These are phyloP conservation scores for Lactuca sativa DNA, from an alignment of 129 eudicot genomes.

Conservation along the genomic window DNA sequence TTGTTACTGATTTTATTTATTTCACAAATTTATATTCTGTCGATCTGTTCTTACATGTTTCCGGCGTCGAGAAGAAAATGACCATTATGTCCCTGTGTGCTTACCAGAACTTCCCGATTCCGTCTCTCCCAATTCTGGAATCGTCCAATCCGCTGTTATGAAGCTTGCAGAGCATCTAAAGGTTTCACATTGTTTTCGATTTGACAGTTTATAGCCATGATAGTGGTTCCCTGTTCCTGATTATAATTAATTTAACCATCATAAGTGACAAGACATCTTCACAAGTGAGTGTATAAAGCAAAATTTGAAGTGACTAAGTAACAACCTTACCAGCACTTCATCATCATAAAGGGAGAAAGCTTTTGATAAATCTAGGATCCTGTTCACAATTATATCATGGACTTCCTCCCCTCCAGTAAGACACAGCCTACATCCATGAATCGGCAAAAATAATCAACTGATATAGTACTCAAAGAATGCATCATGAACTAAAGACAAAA, in stretches of 20 bases:
- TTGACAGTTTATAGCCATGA: constrained; percentile 32
- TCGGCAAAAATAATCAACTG: constrained; percentile 32
- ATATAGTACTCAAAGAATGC: constrained; percentile 9
- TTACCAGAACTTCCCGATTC: constrained; percentile 67
- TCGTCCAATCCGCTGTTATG: constrained; percentile 53
- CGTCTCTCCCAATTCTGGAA: constrained; percentile 65
- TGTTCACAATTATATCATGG: too few relatives aligned
- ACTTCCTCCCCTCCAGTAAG: constrained; percentile 69
- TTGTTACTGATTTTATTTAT: background rate
- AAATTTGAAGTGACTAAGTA: too few relatives aligned
- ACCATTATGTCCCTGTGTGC: constrained; percentile 62
- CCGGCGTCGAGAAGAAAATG: constrained; percentile 41
- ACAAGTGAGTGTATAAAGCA: too few relatives aligned
- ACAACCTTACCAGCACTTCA: too few relatives aligned
- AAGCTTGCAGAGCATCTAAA: constrained; percentile 69
- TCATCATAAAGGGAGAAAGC: too few relatives aligned
- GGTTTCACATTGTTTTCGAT: constrained; percentile 63
- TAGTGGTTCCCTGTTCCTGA: background rate
- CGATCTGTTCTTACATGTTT: constrained; percentile 67
- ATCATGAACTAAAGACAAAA: background rate
- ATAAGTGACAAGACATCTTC: too few relatives aligned
- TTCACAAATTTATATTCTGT: constrained; percentile 81
- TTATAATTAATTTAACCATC: too few relatives aligned
- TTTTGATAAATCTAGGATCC: too few relatives aligned
- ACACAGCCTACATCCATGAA: constrained; percentile 46